phyloP scores from a whole-genome alignment of 371 early-diverging fungal genomes.

The Mucor irregularis region DNA sequence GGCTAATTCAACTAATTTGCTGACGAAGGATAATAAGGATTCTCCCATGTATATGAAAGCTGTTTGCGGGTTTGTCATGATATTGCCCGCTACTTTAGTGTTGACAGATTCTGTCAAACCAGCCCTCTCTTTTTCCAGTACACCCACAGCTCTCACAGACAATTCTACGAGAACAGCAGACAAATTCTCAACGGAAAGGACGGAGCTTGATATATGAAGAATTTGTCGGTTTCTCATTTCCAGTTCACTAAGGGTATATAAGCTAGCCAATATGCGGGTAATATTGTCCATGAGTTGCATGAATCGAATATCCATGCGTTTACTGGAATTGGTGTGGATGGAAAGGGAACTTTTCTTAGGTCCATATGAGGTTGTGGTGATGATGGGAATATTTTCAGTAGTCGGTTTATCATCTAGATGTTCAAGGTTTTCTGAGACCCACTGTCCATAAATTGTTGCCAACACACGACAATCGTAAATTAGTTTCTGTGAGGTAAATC shows the following conservation, averaged over 20 bases:
- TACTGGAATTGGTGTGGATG: too few species aligned
- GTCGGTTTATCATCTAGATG: slow-evolving; percentile 21
- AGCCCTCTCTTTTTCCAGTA: slow-evolving; percentile 34
- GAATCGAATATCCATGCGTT: slow-evolving; percentile 37
- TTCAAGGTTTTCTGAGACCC: slow-evolving; percentile 38
- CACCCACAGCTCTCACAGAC: slow-evolving; percentile 34
- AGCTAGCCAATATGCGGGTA: slow-evolving; percentile 26
- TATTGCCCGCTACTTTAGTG: slow-evolving; percentile 26
- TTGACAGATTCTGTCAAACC: background rate
- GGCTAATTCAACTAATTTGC: slow-evolving; percentile 37
- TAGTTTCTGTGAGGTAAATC: slow-evolving; percentile 29
- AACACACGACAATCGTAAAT: slow-evolving; percentile 29
- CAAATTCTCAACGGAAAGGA: slow-evolving; percentile 27
- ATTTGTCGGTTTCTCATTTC: slow-evolving; percentile 2
- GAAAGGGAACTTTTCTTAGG: background rate
- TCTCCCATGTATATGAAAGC: slow-evolving; percentile 40
- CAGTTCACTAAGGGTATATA: slow-evolving; percentile 31
- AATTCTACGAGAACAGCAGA: slow-evolving; percentile 38
- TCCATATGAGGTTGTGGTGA: too few species aligned
- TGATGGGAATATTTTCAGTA: background rate
- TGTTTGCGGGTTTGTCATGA: slow-evolving; percentile 38
- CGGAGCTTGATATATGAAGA: background rate
- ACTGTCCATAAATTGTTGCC: slow-evolving; percentile 40
- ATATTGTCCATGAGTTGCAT: slow-evolving; percentile 47
- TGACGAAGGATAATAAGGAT: slow-evolving; percentile 36